Conservation (phyloP, 257 asterid genomes). For the Leptodermis oblonga region DNA sequence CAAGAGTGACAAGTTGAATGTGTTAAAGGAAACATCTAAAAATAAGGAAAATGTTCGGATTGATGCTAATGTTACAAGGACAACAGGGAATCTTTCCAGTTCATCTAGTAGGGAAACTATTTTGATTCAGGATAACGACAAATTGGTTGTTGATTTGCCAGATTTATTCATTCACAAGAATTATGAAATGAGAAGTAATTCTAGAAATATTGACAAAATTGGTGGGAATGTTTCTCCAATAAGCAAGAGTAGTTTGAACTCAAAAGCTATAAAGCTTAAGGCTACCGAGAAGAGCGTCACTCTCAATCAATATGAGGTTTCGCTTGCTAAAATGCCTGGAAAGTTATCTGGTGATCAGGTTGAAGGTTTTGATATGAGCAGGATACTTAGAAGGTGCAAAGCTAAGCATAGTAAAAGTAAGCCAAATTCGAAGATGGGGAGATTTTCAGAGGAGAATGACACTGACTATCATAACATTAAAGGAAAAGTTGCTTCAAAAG, state of each 20-base stretch:
- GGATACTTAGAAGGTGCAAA: conserved; percentile 20
- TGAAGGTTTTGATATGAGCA: conserved; percentile 24
- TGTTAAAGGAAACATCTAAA: conserved; percentile 25
- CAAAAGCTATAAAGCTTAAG: conserved; percentile 22
- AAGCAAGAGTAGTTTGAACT: conserved; percentile 15
- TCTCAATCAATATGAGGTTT: conserved; percentile 24
- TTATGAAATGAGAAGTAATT: conserved; percentile 19
- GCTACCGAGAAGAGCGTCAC: conserved; percentile 24
- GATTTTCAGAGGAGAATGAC: conserved; percentile 33
- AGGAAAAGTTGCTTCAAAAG: conserved; percentile 20
- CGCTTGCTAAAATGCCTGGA: conserved; percentile 22
- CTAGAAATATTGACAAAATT: conserved; percentile 22
- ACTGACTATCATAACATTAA: conserved; percentile 8
- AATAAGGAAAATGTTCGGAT: conserved; percentile 18
- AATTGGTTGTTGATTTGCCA: conserved; percentile 19
- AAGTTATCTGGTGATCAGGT: conserved; percentile 25
- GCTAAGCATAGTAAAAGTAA: conserved; percentile 13
- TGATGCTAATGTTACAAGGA: conserved; percentile 25
- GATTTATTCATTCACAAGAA: conserved; percentile 30
- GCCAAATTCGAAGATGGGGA: conserved; percentile 42
- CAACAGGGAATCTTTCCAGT: conserved; percentile 15
- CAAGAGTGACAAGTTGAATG: conserved; percentile 9
- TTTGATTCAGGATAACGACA: conserved; percentile 15
- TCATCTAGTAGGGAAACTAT: conserved; percentile 27
- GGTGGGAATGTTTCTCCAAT: conserved; percentile 16